Conservation (phyloP, 73 alveolate genomes). For the Paramecium sexaurelia region DNA sequence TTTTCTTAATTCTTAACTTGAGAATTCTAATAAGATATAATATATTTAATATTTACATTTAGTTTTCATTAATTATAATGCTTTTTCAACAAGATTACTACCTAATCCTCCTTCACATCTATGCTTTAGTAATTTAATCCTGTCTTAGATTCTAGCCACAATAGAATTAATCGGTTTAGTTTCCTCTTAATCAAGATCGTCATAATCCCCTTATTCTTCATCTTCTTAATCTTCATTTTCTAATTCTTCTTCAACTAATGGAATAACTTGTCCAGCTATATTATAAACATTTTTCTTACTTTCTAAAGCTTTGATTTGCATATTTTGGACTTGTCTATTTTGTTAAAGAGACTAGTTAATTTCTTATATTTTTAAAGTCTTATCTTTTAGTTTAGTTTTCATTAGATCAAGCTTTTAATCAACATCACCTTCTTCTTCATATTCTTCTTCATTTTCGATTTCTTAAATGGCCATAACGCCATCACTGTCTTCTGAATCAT, state of each 20-base stretch:
- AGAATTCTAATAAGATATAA: neutral
- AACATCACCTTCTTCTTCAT: conserved; percentile 65
- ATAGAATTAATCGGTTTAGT: conserved; percentile 17
- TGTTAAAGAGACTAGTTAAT: conserved; percentile 36
- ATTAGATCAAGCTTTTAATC: conserved; percentile 58
- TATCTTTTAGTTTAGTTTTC: conserved; percentile 63
- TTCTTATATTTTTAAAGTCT: conserved; percentile 57
- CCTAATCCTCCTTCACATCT: conserved; percentile 75
- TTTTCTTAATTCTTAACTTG: conserved; percentile 54
- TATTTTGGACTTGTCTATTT: conserved; percentile 17
- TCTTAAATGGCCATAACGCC: conserved; percentile 59
- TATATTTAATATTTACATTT: neutral
- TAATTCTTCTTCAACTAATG: neutral
- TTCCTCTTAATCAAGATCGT: conserved; percentile 59
- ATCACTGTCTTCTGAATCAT: conserved; percentile 62
- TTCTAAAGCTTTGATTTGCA: conserved; percentile 50
- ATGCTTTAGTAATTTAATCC: conserved; percentile 63
- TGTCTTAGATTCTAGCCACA: conserved; percentile 58
- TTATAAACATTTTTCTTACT: neutral
- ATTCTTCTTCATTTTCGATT: conserved; percentile 71
- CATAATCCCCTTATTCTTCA: conserved; percentile 13
- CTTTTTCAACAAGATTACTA: conserved; percentile 41
- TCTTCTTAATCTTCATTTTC: conserved; percentile 63
- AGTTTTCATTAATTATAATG: conserved; percentile 13
- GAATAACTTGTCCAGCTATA: conserved; percentile 50